Evolutionary conservation across 257 asterid species (phyloP).

Genomic region (Mentha longifolia): DNA sequence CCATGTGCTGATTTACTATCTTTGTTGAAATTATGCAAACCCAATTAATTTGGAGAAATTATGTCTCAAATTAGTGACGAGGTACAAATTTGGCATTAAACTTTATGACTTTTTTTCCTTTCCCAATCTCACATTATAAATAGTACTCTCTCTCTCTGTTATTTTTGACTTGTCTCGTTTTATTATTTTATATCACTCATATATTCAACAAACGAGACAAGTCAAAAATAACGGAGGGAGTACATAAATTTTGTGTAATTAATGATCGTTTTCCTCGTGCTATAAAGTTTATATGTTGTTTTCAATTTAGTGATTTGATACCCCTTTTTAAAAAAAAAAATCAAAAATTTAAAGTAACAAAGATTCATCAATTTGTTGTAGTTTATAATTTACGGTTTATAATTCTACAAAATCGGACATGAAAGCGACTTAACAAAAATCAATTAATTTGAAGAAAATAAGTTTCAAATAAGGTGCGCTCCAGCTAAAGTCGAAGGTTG

Average conservation of each 20-base stretch:
- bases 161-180: no score
- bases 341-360: no score
- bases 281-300: no score
- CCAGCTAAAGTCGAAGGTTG: slow-evolving; percentile 35
- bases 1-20: slow-evolving; percentile 29
- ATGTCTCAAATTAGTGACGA: no score
- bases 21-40: slow-evolving; percentile 28
- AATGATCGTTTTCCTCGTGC: neutral
- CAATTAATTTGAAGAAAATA: neutral
- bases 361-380: no score
- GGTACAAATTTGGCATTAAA: neutral
- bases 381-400: no score
- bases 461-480: slow-evolving; percentile 34
- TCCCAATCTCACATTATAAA: neutral
- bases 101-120: slow-evolving; percentile 8
- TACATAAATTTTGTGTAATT: neutral
- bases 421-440: slow-evolving; percentile 27
- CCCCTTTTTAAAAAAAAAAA: no score
- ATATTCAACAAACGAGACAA: no score
- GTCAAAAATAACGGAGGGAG: no score
- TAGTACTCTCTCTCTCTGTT: no score
- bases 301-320: no score
- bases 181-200: no score
- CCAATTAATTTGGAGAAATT: slow-evolving; percentile 5
- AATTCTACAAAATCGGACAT: neutral